phyloP scores from a whole-genome alignment of 768 basidiomycete genomes.

The Amanita rimosa region DNA sequence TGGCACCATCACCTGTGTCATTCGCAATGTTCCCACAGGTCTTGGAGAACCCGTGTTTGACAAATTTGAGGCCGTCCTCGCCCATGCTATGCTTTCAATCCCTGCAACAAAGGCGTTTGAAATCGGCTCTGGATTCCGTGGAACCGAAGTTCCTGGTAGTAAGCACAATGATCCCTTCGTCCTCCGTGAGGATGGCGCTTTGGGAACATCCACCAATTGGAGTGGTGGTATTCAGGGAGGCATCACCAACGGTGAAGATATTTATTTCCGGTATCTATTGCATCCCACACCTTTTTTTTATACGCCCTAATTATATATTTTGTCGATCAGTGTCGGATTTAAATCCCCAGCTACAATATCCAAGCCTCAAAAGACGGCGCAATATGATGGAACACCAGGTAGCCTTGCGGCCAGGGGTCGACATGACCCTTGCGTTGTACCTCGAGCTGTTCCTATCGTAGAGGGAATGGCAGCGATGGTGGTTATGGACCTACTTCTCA shows the following conservation, averaged over 20 bases:
- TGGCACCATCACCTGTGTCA: conserved; percentile 95
- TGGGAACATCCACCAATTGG: conserved; percentile 89
- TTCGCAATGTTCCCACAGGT: conserved; percentile 82
- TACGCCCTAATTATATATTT: neutral
- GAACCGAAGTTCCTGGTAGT: conserved; percentile 87
- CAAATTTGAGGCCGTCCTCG: conserved; percentile 93
- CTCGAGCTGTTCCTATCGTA: conserved; percentile 94
- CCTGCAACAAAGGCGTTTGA: conserved; percentile 98
- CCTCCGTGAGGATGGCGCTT: conserved; percentile 45
- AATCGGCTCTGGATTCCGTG: conserved; percentile 92
- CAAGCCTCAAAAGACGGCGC: conserved; percentile 79
- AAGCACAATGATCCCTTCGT: conserved; percentile 90
- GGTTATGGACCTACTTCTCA: conserved; percentile 86
- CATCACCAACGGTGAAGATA: conserved; percentile 93
- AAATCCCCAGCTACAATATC: conserved; percentile 98
- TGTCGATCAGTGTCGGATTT: conserved; percentile 68
- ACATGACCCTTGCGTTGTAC: conserved; percentile 97
- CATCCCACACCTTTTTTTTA: neutral
- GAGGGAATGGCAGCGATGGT: conserved; percentile 97
- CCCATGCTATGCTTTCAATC: conserved; percentile 97
- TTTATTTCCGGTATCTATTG: conserved; percentile 79
- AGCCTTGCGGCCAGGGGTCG: conserved; percentile 84
- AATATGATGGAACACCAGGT: conserved; percentile 88
- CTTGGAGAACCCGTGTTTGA: conserved; percentile 98
- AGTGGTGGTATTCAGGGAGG: conserved; percentile 97